Evolutionary conservation across 2,329 filamentous ascomycete species (phyloP).

Genomic region (Aplosporella prunicola): DNA sequence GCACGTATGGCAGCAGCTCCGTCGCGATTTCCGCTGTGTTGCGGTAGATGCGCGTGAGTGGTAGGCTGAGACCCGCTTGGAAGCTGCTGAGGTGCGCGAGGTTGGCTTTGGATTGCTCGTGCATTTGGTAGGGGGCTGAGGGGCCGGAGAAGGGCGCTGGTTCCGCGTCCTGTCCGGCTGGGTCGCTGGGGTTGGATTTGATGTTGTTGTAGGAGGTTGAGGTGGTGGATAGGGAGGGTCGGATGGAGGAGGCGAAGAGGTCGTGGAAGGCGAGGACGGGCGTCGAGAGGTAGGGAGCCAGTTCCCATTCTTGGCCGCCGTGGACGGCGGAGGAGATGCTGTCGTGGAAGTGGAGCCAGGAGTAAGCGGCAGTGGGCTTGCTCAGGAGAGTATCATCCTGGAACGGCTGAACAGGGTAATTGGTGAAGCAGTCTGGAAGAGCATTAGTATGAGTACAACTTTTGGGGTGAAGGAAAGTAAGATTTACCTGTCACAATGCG

Average conservation of each 20-base stretch:
- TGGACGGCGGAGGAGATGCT: slow-evolving; percentile 68
- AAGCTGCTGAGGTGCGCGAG: slow-evolving; percentile 63
- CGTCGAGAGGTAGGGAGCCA: slow-evolving; percentile 77
- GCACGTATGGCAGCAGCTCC: slow-evolving; percentile 76
- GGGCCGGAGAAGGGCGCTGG: slow-evolving; percentile 64
- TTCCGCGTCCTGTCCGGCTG: slow-evolving; percentile 30
- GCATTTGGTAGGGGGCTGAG: slow-evolving; percentile 69
- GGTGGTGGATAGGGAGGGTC: slow-evolving; percentile 36
- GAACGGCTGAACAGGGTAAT: slow-evolving; percentile 78
- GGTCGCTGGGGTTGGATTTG: slow-evolving; percentile 17
- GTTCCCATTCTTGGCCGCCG: slow-evolving; percentile 84
- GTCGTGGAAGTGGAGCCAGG: slow-evolving; percentile 95
- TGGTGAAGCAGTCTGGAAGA: slow-evolving; percentile 62
- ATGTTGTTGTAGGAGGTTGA: slow-evolving; percentile 18
- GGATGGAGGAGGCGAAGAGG: slow-evolving; percentile 65
- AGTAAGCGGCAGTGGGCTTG: slow-evolving; percentile 79
- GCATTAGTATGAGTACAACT: background rate
- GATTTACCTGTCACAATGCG: slow-evolving; percentile 55
- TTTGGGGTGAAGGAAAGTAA: background rate
- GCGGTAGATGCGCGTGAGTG: slow-evolving; percentile 67
- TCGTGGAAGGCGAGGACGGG: slow-evolving; percentile 83
- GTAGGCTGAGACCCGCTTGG: slow-evolving; percentile 61
- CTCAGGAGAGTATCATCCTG: slow-evolving; percentile 87
- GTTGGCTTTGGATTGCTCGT: slow-evolving; percentile 73
- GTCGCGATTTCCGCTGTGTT: slow-evolving; percentile 67